Evolutionary conservation across 345 rosid genomes (phyloP).

Genomic region (Ricinus communis): DNA sequence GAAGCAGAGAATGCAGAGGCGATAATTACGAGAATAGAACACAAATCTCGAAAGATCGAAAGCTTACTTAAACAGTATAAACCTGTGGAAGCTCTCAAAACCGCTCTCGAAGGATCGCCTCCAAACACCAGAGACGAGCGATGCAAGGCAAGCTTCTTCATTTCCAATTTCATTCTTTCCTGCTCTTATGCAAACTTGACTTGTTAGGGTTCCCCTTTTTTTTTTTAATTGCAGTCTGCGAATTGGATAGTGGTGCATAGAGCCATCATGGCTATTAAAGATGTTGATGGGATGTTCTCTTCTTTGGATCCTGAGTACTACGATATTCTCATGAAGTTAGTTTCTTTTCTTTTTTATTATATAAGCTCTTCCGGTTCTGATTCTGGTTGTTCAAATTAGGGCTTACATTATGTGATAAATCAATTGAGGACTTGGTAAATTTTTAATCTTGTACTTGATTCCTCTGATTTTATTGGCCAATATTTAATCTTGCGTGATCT

Average conservation of each 20-base stretch:
- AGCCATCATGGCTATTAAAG: conserved; percentile 89
- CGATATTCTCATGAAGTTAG: conserved; percentile 93
- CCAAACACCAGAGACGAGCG: conserved; percentile 82
- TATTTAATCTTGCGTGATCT: too few relatives aligned
- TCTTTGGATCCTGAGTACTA: conserved; percentile 89
- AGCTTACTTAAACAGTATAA: conserved; percentile 80
- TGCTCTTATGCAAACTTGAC: too few relatives aligned
- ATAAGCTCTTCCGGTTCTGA: background rate
- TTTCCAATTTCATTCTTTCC: background rate
- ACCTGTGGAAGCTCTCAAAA: conserved; percentile 82
- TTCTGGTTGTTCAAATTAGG: background rate
- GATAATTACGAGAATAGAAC: conserved; percentile 83
- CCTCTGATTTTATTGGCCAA: too few relatives aligned
- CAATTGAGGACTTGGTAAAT: too few relatives aligned
- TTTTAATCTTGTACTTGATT: background rate
- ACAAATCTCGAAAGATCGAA: conserved; percentile 86
- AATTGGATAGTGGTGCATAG: conserved; percentile 91
- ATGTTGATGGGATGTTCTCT: conserved; percentile 74
- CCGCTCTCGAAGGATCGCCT: conserved; percentile 88
- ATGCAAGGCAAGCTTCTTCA: conserved; percentile 91
- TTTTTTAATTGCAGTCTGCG: conserved; percentile 54
- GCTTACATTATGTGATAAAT: too few relatives aligned
- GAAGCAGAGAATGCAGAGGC: conserved; percentile 94
- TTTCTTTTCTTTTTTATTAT: background rate
- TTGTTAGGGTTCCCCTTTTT: conserved; percentile 3